phyloP scores from a whole-genome alignment of 371 early-diverging fungal species.

The Fennellomyces sp. region DNA sequence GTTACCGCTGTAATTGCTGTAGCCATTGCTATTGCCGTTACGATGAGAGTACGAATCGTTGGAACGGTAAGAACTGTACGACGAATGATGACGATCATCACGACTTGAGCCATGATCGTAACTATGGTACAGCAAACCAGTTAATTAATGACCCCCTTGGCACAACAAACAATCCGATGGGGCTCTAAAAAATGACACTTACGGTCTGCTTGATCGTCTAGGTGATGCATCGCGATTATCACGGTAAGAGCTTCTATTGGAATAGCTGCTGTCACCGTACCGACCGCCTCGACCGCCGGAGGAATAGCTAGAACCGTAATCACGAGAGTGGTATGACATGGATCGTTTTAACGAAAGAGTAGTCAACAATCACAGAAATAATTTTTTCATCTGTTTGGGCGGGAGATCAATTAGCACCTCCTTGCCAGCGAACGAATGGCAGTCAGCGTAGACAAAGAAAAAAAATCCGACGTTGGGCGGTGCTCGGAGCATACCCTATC shows the following conservation, averaged over 20 bases:
- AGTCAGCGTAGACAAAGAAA: too few species aligned
- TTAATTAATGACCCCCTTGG: too few species aligned
- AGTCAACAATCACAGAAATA: neutral
- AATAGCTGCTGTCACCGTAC: slow-evolving; percentile 11
- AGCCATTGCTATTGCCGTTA: slow-evolving; percentile 17
- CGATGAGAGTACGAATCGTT: slow-evolving; percentile 19
- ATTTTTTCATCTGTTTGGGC: neutral
- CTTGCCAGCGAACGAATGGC: too few species aligned
- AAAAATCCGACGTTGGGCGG: too few species aligned
- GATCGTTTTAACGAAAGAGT: neutral
- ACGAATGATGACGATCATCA: slow-evolving; percentile 50
- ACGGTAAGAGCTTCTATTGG: slow-evolving; percentile 20
- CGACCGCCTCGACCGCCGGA: slow-evolving; percentile 20
- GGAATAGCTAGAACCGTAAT: slow-evolving; percentile 13
- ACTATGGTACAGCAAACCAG: slow-evolving; percentile 13
- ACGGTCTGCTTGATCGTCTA: slow-evolving; percentile 44
- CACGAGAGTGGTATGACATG: slow-evolving; percentile 20
- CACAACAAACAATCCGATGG: neutral
- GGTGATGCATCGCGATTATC: slow-evolving; percentile 42
- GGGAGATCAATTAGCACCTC: too few species aligned
- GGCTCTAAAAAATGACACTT: slow-evolving; percentile 10
- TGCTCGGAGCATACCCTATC: too few species aligned
- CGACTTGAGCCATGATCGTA: slow-evolving; percentile 44
- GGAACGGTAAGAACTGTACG: slow-evolving; percentile 37
- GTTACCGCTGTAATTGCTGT: neutral